A percentile compares a stretch with the other conserved stretches of the same genome.
Conservation (phyloP, 2,329 filamentous ascomycete species). For the Neofusicoccum kwambonambiense region DNA sequence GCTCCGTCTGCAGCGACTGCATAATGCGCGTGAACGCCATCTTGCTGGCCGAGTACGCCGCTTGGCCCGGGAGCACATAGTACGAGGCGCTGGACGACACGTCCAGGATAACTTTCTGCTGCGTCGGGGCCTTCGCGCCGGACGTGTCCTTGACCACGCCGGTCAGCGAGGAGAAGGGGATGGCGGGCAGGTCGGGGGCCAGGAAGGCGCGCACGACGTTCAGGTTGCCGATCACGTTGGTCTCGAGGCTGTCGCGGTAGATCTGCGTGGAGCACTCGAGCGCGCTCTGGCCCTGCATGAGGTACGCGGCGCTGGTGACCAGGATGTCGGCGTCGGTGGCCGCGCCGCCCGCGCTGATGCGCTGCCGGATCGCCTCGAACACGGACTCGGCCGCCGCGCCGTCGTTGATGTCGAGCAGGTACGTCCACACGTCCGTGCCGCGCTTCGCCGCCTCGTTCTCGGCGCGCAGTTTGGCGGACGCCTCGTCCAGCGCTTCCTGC, state of each 20-base stretch:
- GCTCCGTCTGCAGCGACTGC: constrained; percentile 13
- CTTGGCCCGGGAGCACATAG: background rate
- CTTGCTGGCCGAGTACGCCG: constrained; percentile 19
- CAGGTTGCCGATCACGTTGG: constrained; percentile 20
- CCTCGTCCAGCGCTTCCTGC: constrained; percentile 28
- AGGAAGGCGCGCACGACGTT: constrained; percentile 22
- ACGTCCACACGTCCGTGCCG: constrained; percentile 16
- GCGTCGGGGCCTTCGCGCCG: background rate
- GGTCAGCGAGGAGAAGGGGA: background rate
- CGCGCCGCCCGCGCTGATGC: constrained; percentile 2
- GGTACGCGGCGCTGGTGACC: constrained; percentile 18
- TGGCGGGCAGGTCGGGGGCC: constrained; percentile 6
- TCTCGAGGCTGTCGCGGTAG: constrained; percentile 12
- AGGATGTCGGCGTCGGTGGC: constrained; percentile 15
- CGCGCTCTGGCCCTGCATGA: background rate
- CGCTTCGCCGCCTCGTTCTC: background rate
- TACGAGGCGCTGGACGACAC: background rate
- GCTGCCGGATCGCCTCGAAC: constrained; percentile 12
- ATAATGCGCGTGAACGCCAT: background rate
- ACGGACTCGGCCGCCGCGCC: background rate
- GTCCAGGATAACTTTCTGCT: background rate
- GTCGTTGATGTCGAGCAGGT: constrained; percentile 14
- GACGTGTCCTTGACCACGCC: background rate
- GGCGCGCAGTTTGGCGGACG: background rate
- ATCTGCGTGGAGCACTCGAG: constrained; percentile 1